Evolutionary conservation across 139 green algal species (phyloP), one percentile per base, ranked within the genome.

Genomic region (Ulvella scutata): DNA sequence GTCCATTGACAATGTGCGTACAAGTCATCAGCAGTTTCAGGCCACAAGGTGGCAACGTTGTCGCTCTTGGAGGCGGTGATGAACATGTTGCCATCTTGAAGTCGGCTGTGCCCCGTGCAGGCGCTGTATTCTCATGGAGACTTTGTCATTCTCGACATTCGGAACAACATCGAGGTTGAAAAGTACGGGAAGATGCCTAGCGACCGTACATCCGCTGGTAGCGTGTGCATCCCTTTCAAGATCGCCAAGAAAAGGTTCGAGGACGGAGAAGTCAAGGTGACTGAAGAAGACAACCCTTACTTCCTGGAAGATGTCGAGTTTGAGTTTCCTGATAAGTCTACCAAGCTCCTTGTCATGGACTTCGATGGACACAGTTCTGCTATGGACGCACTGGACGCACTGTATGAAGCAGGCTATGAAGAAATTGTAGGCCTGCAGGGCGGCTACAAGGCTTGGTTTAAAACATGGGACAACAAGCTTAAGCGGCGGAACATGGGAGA

Each of bases 381-480:
- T n/a, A 85, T 96, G 4, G 90, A 96, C 28, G 90, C 85, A 0
- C 82, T 96, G 4, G 79, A 87, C 72, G 74, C 77, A 7, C 79
- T 96, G 62, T 90, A 96, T 38, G 90, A 91, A 77, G 90, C 85
- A 0, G 90, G 90, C 20, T 95, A 95, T 79, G 72, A 43, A 20
- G 89, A 91, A 75, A 38, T 95, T 2, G 86, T 86, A 20, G 88
- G 88, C 21, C 74, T 95, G 28, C 82, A 82, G 73, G 90, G 90
- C 31, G 90, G 90, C 37, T 96, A 88, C 86, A 85, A 91, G 78
- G 79, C 79, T 21, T 96, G 90, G 89, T 92, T 87, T 78, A 80
- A 76, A 38, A 74, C 62, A 20, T 87, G 79, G 33, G 83, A 88
- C 79, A 84, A 88, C 81, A 88, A 88, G 79, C 67, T 88, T n/a